Evolutionary conservation across 1,139 yeast species (phyloP).

Genomic region (Protomyces gravidus): DNA sequence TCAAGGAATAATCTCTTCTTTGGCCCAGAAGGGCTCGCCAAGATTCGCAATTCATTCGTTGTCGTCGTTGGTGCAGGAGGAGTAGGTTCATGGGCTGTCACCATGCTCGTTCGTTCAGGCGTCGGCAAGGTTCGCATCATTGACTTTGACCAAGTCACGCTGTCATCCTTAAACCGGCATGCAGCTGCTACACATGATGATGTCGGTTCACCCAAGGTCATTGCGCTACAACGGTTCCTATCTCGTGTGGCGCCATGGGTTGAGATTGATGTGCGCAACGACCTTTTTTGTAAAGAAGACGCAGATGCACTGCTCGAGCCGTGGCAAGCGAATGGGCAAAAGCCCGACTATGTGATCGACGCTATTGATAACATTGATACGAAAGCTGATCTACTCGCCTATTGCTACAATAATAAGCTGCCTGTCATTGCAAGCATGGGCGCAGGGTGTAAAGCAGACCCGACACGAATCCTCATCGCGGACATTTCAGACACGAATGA

Average conservation of each 20-base stretch:
- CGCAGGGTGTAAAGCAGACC: conserved; percentile 87
- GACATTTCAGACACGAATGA: conserved; percentile 79
- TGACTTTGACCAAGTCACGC: conserved; percentile 92
- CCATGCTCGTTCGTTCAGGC: conserved; percentile 89
- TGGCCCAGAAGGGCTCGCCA: conserved; percentile 76
- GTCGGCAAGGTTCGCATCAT: conserved; percentile 70
- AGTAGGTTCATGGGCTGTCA: conserved; percentile 94
- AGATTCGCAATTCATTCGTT: conserved; percentile 66
- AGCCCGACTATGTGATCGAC: conserved; percentile 65
- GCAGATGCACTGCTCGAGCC: conserved; percentile 54
- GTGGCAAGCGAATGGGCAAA: conserved; percentile 44
- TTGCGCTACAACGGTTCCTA: conserved; percentile 50
- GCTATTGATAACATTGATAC: conserved; percentile 96
- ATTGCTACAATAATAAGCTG: conserved; percentile 56
- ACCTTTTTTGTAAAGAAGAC: conserved; percentile 65
- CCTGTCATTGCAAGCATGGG: conserved; percentile 87
- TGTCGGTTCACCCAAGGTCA: conserved; percentile 85
- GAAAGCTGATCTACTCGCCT: conserved; percentile 79
- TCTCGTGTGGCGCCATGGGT: conserved; percentile 85
- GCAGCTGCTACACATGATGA: conserved; percentile 84
- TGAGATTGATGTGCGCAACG: conserved; percentile 67
- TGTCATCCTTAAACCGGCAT: conserved; percentile 86
- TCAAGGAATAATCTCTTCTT: conserved; percentile 90
- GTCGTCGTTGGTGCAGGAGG: conserved; percentile 98
- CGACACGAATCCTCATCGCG: conserved; percentile 74